Conservation (phyloP, 1,284 basidiomycete species). For the Malassezia obtusa region DNA sequence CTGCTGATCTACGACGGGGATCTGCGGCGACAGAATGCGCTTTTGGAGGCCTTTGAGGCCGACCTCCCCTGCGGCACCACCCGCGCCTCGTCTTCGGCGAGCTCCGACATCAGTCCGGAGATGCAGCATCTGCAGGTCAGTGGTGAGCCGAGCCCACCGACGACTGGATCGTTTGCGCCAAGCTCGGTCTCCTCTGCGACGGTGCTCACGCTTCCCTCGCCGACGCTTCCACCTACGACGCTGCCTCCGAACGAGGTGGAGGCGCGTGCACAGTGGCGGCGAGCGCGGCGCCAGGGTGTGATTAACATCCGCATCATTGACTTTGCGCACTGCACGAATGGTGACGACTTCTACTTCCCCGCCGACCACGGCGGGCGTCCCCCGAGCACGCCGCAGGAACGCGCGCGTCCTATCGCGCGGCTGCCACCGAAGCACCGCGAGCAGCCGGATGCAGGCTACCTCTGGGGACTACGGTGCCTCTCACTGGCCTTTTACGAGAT, state of each 20-base stretch:
- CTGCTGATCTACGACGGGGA: slow-evolving; percentile 98
- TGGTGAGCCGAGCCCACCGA: not conserved
- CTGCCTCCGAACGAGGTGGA: not conserved
- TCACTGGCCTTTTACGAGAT: slow-evolving; percentile 57
- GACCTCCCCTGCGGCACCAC: not conserved
- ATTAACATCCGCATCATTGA: slow-evolving; percentile 93
- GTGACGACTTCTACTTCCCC: slow-evolving; percentile 70
- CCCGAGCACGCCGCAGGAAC: slow-evolving; percentile 34
- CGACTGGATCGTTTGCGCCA: not conserved
- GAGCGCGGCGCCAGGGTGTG: slow-evolving; percentile 59
- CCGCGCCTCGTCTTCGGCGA: not conserved
- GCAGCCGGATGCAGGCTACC: slow-evolving; percentile 83
- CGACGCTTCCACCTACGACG: not conserved
- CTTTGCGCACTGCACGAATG: slow-evolving; percentile 96
- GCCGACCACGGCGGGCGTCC: slow-evolving; percentile 5
- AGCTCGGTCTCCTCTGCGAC: slow-evolving; percentile 2
- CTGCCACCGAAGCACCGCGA: slow-evolving; percentile 85
- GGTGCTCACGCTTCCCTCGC: slow-evolving; percentile 8
- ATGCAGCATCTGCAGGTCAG: not conserved
- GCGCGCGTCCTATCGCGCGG: slow-evolving; percentile 47
- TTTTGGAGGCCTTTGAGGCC: slow-evolving; percentile 39
- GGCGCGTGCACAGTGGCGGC: not conserved
- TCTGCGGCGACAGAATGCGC: slow-evolving; percentile 63
- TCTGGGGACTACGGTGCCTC: slow-evolving; percentile 79
- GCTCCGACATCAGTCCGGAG: not conserved